A percentile compares a stretch with the other conserved stretches of the same genome.
Evolutionary conservation across 2,329 filamentous ascomycete species (phyloP).

Genomic region (Fusarium concolor): DNA sequence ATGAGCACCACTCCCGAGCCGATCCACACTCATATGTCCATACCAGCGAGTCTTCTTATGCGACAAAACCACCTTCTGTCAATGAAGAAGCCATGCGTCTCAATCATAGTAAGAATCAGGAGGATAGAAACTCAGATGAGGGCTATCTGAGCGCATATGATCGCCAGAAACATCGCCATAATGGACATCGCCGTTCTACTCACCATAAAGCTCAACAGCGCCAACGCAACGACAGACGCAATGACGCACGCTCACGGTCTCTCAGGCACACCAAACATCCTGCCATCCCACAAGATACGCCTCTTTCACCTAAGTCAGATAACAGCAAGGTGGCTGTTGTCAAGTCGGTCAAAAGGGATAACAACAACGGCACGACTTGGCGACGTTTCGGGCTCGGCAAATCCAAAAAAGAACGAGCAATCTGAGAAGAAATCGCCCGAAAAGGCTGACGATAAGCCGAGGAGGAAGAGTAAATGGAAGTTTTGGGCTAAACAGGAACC

Average conservation of each 20-base stretch:
- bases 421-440: background rate
- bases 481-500: conserved; percentile 23
- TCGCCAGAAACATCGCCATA: background rate
- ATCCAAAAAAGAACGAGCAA: background rate
- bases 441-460: background rate
- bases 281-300: background rate
- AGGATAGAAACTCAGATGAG: background rate
- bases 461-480: conserved; percentile 25
- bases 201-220: conserved; percentile 3
- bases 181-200: conserved; percentile 7
- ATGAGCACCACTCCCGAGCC: conserved; percentile 4
- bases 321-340: conserved; percentile 8
- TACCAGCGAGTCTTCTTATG: conserved; percentile 26
- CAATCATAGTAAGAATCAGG: background rate
- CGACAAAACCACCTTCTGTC: conserved; percentile 17
- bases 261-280: background rate
- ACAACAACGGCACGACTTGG: conserved; percentile 7
- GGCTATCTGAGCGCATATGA: conserved; percentile 1
- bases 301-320: background rate
- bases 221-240: background rate
- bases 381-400: conserved; percentile 12
- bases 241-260: background rate
- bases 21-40: conserved; percentile 3
- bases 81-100: conserved; percentile 15
- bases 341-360: conserved; percentile 16